Percentiles rank a stretch among this genome's conserved stretches.
Evolutionary conservation across 1,284 basidiomycete genomes (phyloP).

Genomic region (Gymnopus androsaceus): DNA sequence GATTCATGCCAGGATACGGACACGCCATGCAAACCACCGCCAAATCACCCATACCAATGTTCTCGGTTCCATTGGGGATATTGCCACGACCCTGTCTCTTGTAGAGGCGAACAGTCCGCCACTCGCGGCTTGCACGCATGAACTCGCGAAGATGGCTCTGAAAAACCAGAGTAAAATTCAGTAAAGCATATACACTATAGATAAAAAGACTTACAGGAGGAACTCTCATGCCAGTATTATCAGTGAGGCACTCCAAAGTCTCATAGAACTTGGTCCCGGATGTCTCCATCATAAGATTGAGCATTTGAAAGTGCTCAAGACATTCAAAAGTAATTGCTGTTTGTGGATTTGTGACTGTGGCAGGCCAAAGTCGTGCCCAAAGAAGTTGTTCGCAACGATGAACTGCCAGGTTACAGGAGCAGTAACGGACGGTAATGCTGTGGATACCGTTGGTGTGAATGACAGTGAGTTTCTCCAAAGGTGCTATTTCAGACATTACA

Average conservation of each 20-base stretch:
- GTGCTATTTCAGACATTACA: background rate
- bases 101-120: conserved; percentile 20
- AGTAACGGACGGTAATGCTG: conserved; percentile 23
- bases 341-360: conserved; percentile 21
- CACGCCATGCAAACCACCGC: conserved; percentile 25
- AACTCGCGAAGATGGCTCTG: conserved; percentile 17
- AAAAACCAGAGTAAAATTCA: background rate
- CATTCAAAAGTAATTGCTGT: conserved; percentile 26
- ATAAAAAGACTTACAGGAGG: conserved; percentile 13
- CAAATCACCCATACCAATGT: conserved; percentile 17
- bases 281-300: conserved; percentile 27
- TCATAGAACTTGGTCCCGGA: conserved; percentile 29
- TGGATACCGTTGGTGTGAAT: conserved; percentile 23
- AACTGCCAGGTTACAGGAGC: conserved; percentile 18
- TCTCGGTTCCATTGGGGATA: conserved; percentile 12
- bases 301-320: conserved; percentile 27
- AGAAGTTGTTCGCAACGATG: conserved; percentile 25
- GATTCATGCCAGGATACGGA: conserved; percentile 24
- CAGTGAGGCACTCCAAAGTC: conserved; percentile 16
- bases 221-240: conserved; percentile 18
- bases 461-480: conserved; percentile 16
- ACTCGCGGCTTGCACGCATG: conserved; percentile 17
- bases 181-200: background rate
- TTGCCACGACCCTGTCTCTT: conserved; percentile 22
- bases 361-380: conserved; percentile 22